Evolutionary conservation across 495 filamentous ascomycete genomes (phyloP), one percentile per base, ranked within the genome.

Genomic region (Trichoderma erinaceum): DNA sequence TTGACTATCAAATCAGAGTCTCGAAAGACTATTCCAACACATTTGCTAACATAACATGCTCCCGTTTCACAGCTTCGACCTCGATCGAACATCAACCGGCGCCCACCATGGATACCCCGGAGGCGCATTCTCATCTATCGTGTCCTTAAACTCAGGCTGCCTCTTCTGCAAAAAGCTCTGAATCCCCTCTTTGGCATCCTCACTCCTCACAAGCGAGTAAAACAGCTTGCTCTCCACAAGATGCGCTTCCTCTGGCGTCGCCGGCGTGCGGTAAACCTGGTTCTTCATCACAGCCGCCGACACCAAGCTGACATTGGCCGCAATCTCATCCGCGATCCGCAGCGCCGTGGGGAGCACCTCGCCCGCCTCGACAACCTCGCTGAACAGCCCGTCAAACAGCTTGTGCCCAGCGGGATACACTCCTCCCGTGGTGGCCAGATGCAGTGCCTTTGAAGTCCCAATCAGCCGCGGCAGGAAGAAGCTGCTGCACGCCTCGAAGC

Each of bases 381-480:
- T 80, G 73, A 89, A 89, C 11, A 90, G 74, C 32, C 78, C 79
- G 7, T 77, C 75, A 41, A 87, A 77, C 41, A 86, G 72, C n/a
- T 72, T 68, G 43, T 80, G 67, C 4, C 72, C 72, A 13, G 84
- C 78, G 16, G 74, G 76, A 41, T 81, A 80, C 18, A 79, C 78
- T 0, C 71, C 63, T 27, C 82, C 82, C 7, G 81, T 83, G 18
- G 81, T 84, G 46, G 76, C 81, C 18, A 90, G 80, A 68, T 87
- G 83, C 71, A 85, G 83, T 15, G 86, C 86, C 29, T 82, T 81
- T 10, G 78, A 79, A 69, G 81, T 74, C 4, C 87, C 87, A 68
- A 90, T 81, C 41, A 89, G 72, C 4, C 84, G 80, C 6, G 87
- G 86, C 1, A 89, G 79, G 77, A 88, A 90, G 71, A 80, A 90